Conservation (phyloP, 2,329 filamentous ascomycete genomes). For the Phialocephala subalpina region DNA sequence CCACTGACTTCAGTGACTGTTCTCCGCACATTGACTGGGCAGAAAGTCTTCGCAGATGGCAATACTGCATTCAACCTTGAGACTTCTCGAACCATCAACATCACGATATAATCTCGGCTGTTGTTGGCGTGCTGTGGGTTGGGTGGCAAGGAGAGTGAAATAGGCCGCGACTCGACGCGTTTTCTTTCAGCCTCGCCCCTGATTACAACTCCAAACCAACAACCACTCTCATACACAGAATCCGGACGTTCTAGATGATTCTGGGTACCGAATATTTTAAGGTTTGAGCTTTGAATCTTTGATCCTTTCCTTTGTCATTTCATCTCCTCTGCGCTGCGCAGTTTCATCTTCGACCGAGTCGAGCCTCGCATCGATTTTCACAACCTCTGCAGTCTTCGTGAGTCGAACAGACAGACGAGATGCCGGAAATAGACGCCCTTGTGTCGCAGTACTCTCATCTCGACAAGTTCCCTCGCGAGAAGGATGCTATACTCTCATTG, state of each 20-base stretch:
- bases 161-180: constrained; percentile 3
- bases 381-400: neutral
- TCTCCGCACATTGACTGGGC: neutral
- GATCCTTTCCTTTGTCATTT: neutral
- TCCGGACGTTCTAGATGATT: constrained; percentile 5
- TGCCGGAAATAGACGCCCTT: constrained; percentile 52
- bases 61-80: neutral
- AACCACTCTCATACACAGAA: neutral
- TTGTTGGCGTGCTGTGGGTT: neutral
- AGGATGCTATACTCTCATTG: constrained; percentile 66
- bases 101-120: too few relatives aligned
- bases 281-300: constrained; percentile 1
- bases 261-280: neutral
- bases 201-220: constrained; percentile 2
- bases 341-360: neutral
- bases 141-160: constrained; percentile 1
- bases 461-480: constrained; percentile 54
- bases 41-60: neutral
- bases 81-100: neutral
- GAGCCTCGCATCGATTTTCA: neutral
- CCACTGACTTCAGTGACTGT: too few relatives aligned
- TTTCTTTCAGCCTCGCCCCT: constrained; percentile 5
- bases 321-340: neutral
- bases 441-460: constrained; percentile 61
- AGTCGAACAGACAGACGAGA: constrained; percentile 18